A percentile compares a stretch with the other conserved stretches of the same genome.
Conservation (phyloP, 2,329 filamentous ascomycete species). For the Thielaviopsis cerberus region DNA sequence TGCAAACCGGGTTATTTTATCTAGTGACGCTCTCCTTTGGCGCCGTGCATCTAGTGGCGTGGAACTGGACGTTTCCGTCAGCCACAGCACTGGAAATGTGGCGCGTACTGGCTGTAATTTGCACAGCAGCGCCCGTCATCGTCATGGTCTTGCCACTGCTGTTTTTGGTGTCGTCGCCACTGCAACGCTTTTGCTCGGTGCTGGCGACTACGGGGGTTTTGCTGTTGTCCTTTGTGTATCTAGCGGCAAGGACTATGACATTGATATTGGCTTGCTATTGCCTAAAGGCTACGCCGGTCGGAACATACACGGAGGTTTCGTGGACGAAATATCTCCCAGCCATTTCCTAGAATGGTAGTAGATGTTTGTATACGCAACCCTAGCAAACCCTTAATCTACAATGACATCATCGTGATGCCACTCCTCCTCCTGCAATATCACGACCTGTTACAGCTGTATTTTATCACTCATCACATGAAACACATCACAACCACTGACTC, state of each 20-base stretch:
- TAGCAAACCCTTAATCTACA: not conserved
- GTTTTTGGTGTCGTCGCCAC: not conserved
- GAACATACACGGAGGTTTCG: not conserved
- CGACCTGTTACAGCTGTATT: too few species aligned
- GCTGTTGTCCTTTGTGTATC: not conserved
- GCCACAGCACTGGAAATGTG: not conserved
- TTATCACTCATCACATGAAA: too few species aligned
- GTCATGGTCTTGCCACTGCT: not conserved
- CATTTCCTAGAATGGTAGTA: not conserved
- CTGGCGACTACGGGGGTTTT: not conserved
- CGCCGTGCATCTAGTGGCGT: not conserved
- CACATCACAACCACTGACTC: too few species aligned
- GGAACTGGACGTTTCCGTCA: not conserved
- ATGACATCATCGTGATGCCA: slow-evolving; percentile 1
- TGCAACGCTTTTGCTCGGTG: not conserved
- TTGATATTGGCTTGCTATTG: slow-evolving; percentile 2
- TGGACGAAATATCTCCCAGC: not conserved
- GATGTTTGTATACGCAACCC: not conserved
- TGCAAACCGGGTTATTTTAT: not conserved
- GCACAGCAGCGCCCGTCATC: not conserved
- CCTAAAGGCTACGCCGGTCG: not conserved
- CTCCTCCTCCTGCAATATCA: not conserved
- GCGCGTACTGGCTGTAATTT: not conserved
- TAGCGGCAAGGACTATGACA: not conserved
- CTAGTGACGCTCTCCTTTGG: not conserved